Conservation (phyloP, 352 stramenopile species). For the Saprolegnia diclina region DNA sequence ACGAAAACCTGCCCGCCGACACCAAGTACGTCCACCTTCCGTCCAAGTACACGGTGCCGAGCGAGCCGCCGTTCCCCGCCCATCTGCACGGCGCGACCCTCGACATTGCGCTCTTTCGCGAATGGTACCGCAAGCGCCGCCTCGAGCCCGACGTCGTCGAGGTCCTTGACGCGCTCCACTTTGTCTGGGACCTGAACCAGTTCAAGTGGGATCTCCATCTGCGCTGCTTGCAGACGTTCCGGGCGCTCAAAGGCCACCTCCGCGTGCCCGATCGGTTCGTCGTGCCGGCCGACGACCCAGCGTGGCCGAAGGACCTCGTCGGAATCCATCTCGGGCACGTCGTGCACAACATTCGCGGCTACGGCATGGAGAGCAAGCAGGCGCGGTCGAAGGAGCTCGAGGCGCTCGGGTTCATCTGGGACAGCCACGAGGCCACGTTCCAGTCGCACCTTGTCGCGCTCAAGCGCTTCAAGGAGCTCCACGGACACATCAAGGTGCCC, state of each 20-base stretch:
- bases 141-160: slow-evolving; percentile 5
- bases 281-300: slow-evolving; percentile 53
- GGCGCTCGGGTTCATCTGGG: slow-evolving; percentile 89
- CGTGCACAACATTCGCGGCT: slow-evolving; percentile 85
- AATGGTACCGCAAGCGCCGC: neutral
- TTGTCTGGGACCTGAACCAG: slow-evolving; percentile 26
- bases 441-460: slow-evolving; percentile 41
- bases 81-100: slow-evolving; percentile 1
- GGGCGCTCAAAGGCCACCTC: slow-evolving; percentile 77
- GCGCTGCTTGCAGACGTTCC: slow-evolving; percentile 67
- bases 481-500: slow-evolving; percentile 62
- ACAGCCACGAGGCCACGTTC: slow-evolving; percentile 48
- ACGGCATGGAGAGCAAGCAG: slow-evolving; percentile 84
- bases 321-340: slow-evolving; percentile 84
- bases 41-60: slow-evolving; percentile 9
- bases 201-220: slow-evolving; percentile 30
- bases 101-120: slow-evolving; percentile 13
- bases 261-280: slow-evolving; percentile 87
- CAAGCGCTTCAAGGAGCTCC: slow-evolving; percentile 74
- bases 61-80: neutral
- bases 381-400: slow-evolving; percentile 71
- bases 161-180: slow-evolving; percentile 16
- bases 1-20: slow-evolving; percentile 1
- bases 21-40: slow-evolving; percentile 20
- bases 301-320: slow-evolving; percentile 76